These are phyloP conservation scores for Zopfia rhizophila DNA, from an alignment of 2,329 filamentous ascomycete species.

Conservation along the genomic window DNA sequence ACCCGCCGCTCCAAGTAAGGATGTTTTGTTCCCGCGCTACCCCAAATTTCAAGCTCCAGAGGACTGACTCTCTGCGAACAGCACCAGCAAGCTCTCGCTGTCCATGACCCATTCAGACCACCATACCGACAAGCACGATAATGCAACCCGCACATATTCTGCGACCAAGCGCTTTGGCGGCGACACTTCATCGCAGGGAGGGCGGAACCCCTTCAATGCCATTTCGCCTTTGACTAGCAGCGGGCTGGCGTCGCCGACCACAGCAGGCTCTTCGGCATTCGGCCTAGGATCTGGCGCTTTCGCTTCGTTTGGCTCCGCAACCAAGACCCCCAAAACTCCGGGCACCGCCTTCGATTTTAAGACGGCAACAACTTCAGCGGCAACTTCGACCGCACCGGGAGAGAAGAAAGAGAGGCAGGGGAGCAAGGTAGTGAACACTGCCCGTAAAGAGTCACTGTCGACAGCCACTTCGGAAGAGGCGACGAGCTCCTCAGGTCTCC, in stretches of 20 bases:
- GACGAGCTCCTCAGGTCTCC: conserved; percentile 53
- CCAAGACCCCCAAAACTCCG: conserved; percentile 87
- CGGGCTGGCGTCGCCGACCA: conserved; percentile 76
- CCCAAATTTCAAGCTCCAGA: conserved; percentile 25
- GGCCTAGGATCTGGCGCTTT: conserved; percentile 95
- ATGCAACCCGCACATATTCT: conserved; percentile 70
- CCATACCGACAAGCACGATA: conserved; percentile 60
- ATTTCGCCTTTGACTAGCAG: conserved; percentile 76
- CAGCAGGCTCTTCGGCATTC: conserved; percentile 86
- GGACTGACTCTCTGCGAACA: conserved; percentile 55
- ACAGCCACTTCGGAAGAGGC: conserved; percentile 40
- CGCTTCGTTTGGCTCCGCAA: conserved; percentile 85
- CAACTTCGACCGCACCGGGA: conserved; percentile 64
- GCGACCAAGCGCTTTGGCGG: conserved; percentile 80
- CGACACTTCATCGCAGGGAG: conserved; percentile 77
- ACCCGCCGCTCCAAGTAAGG: conserved; percentile 84
- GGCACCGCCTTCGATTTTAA: conserved; percentile 83
- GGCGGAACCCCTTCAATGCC: conserved; percentile 81
- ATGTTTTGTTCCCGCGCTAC: conserved; percentile 24
- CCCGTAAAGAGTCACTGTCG: conserved; percentile 47
- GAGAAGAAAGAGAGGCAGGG: conserved; percentile 66
- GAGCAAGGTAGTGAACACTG: conserved; percentile 45
- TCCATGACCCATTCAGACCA: conserved; percentile 73
- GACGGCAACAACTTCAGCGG: conserved; percentile 60
- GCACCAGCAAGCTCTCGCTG: conserved; percentile 89